Conservation (phyloP, 257 asterid species). For the Petunia secreta region DNA sequence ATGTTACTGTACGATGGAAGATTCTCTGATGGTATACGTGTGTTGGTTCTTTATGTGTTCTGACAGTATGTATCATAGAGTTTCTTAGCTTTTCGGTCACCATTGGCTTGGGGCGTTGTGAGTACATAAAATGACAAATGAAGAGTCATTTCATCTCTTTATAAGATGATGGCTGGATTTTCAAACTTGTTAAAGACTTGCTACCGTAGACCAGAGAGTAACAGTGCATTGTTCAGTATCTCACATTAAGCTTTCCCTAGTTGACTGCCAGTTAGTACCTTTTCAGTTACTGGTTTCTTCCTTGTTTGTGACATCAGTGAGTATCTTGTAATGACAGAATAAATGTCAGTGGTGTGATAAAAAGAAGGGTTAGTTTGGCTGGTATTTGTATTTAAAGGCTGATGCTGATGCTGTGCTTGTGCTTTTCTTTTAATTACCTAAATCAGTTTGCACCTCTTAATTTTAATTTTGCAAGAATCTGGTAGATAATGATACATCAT, state of each 20-base stretch:
- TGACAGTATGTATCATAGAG: neutral
- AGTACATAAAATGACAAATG: neutral
- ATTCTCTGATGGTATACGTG: neutral
- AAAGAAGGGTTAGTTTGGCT: neutral
- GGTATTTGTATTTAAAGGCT: slow-evolving; percentile 11
- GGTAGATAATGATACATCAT: neutral
- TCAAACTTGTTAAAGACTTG: neutral
- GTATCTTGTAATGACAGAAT: neutral
- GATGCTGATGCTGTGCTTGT: neutral
- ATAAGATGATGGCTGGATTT: neutral
- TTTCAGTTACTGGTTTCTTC: slow-evolving; percentile 3
- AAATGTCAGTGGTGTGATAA: neutral
- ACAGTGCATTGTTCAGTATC: neutral
- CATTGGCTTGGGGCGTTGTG: neutral
- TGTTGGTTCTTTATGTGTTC: neutral
- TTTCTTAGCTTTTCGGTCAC: neutral
- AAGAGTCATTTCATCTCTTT: neutral
- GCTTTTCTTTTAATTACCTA: neutral
- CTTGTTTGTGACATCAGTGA: neutral
- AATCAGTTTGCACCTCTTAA: neutral
- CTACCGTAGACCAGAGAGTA: neutral
- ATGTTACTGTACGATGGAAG: neutral
- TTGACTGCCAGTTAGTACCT: neutral
- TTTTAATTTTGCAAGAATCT: neutral
- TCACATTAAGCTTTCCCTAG: neutral